Percentiles rank a stretch among this genome's conserved stretches.
phyloP scores from a whole-genome alignment of 2,329 filamentous ascomycete species.

The Ceratocystiopsis brevicomis region DNA sequence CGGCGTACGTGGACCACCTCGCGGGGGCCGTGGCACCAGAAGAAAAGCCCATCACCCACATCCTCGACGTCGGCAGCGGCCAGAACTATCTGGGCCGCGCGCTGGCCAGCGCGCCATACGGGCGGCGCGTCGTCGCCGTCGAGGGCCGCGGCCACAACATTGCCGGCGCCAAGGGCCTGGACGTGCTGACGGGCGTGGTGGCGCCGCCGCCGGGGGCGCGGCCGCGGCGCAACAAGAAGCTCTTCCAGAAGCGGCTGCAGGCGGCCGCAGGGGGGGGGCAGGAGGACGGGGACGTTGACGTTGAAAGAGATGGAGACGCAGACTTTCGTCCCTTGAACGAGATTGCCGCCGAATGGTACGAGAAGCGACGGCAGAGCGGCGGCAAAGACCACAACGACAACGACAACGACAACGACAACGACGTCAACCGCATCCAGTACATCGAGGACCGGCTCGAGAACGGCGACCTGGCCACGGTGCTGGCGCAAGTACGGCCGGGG shows the following conservation, averaged over 20 bases:
- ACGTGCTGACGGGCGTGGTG: slow-evolving; percentile 61
- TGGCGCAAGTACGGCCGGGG: slow-evolving; percentile 39
- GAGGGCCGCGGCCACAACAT: slow-evolving; percentile 80
- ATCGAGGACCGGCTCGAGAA: slow-evolving; percentile 56
- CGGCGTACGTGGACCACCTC: slow-evolving; percentile 55
- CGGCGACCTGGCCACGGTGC: slow-evolving; percentile 49
- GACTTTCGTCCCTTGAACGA: slow-evolving; percentile 6
- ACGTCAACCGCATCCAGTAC: slow-evolving; percentile 58
- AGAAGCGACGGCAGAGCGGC: neutral
- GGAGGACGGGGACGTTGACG: slow-evolving; percentile 15
- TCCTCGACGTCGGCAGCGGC: slow-evolving; percentile 89
- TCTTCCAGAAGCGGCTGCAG: slow-evolving; percentile 37
- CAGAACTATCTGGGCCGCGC: slow-evolving; percentile 90
- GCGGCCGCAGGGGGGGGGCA: slow-evolving; percentile 9
- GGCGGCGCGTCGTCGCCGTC: slow-evolving; percentile 73
- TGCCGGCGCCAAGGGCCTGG: slow-evolving; percentile 62
- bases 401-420: slow-evolving; percentile 39
- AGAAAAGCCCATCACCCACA: slow-evolving; percentile 52
- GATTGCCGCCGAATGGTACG: slow-evolving; percentile 4
- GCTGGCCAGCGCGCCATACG: slow-evolving; percentile 69
- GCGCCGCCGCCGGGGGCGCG: slow-evolving; percentile 37
- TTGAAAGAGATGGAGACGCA: neutral
- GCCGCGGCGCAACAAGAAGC: slow-evolving; percentile 67
- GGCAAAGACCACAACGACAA: slow-evolving; percentile 5
- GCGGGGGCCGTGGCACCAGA: slow-evolving; percentile 37